Evolutionary conservation across 345 rosid genomes (phyloP).

Genomic region (Arabidopsis arenosa): DNA sequence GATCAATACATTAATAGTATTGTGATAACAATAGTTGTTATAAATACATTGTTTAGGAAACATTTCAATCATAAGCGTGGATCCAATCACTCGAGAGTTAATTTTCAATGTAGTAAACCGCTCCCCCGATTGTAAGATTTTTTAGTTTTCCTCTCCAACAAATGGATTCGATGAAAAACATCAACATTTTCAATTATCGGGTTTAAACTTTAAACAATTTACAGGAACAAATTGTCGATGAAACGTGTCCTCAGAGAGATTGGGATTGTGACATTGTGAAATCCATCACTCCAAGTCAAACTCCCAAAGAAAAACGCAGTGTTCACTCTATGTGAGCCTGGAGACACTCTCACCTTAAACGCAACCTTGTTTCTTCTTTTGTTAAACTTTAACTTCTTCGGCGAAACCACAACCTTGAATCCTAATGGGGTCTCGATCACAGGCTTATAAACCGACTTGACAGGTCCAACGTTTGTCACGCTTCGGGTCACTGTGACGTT

Average conservation of each 20-base stretch:
- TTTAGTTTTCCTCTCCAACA: background rate
- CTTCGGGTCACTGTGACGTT: slow-evolving; percentile 51
- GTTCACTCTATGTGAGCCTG: slow-evolving; percentile 39
- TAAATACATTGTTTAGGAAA: no score
- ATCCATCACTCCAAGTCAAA: slow-evolving; percentile 53
- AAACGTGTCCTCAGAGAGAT: slow-evolving; percentile 49
- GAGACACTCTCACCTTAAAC: slow-evolving; percentile 43
- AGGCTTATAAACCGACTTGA: slow-evolving; percentile 49
- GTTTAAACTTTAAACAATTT: slow-evolving; percentile 3
- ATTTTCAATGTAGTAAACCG: no score
- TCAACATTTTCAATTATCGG: background rate
- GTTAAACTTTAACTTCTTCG: slow-evolving; percentile 47
- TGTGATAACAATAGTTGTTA: no score
- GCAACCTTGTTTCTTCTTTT: slow-evolving; percentile 26
- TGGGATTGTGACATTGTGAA: slow-evolving; percentile 52
- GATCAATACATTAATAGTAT: no score
- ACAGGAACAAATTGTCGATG: slow-evolving; percentile 3
- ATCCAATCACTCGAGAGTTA: no score
- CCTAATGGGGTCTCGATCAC: slow-evolving; percentile 56
- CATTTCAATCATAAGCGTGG: no score
- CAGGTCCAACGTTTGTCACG: slow-evolving; percentile 63
- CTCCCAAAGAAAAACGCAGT: slow-evolving; percentile 54
- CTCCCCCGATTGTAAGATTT: background rate
- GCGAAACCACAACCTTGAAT: slow-evolving; percentile 41
- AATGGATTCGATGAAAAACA: background rate